These are phyloP conservation scores for Betula pendula DNA, from an alignment of 306 rosid species.

Conservation along the genomic window DNA sequence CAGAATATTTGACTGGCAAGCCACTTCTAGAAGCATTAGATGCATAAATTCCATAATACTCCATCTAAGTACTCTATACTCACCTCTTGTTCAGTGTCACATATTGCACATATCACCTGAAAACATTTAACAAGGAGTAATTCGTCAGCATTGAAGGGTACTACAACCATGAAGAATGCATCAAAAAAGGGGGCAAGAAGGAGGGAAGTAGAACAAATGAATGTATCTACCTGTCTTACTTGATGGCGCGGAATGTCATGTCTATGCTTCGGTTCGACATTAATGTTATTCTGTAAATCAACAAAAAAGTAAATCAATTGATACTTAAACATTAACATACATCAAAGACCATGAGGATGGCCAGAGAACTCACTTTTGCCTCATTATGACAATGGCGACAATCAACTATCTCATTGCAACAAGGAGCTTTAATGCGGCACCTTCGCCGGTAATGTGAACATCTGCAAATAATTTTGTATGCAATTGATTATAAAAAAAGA, in stretches of 20 bases:
- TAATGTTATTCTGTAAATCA: slow-evolving; percentile 59
- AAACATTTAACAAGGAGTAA: background rate
- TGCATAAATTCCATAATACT: background rate
- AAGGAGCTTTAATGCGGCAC: slow-evolving; percentile 79
- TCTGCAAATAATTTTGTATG: slow-evolving; percentile 34
- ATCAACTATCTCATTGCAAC: slow-evolving; percentile 78
- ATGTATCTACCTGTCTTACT: slow-evolving; percentile 48
- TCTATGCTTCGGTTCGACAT: slow-evolving; percentile 58
- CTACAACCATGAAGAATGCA: background rate
- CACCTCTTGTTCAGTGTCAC: slow-evolving; percentile 88
- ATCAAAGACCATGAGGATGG: background rate
- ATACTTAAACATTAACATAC: background rate
- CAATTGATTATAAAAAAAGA: background rate
- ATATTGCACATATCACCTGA: slow-evolving; percentile 82
- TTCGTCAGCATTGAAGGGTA: slow-evolving; percentile 21
- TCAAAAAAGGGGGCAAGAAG: background rate
- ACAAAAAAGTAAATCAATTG: background rate
- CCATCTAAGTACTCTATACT: slow-evolving; percentile 27
- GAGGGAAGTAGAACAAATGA: background rate
- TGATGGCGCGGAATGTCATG: slow-evolving; percentile 83
- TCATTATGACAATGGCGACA: slow-evolving; percentile 87
- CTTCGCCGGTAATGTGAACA: slow-evolving; percentile 76
- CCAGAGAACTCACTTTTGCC: slow-evolving; percentile 49
- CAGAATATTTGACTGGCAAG: background rate
- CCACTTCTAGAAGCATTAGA: background rate